Percentiles rank a stretch among this genome's conserved stretches.
Conservation (phyloP, 2,329 filamentous ascomycete species). For the Corniculantispora saksenae region DNA sequence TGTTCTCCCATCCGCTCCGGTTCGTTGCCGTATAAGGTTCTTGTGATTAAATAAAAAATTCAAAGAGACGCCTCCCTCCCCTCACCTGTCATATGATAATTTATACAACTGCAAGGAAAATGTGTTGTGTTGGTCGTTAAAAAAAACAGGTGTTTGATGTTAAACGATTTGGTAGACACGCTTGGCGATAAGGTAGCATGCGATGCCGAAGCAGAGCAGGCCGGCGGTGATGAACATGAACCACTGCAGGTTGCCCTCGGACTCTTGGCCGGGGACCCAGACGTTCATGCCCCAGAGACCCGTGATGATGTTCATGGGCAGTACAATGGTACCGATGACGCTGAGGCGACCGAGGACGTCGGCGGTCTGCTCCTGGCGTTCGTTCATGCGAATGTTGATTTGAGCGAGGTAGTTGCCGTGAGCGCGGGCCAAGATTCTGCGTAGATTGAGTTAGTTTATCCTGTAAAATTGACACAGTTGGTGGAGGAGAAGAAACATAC, state of each 20-base stretch:
- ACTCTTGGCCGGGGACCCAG: slow-evolving; percentile 87
- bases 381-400: slow-evolving; percentile 98
- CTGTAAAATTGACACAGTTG: background rate
- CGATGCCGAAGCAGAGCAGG: slow-evolving; percentile 74
- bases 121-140: background rate
- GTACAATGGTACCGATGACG: slow-evolving; percentile 91
- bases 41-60: background rate
- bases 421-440: slow-evolving; percentile 81
- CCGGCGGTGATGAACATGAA: slow-evolving; percentile 75
- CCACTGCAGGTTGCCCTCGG: slow-evolving; percentile 73
- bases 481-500: slow-evolving; percentile 50
- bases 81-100: background rate
- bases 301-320: slow-evolving; percentile 99
- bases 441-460: background rate
- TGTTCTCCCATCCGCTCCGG: too few species aligned
- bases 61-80: background rate
- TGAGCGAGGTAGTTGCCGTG: slow-evolving; percentile 98
- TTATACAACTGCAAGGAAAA: background rate
- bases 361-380: slow-evolving; percentile 91
- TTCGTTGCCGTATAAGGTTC: background rate
- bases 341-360: slow-evolving; percentile 94
- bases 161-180: slow-evolving; percentile 78
- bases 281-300: slow-evolving; percentile 99
- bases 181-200: slow-evolving; percentile 81
- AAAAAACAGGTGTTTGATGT: background rate